Evolutionary conservation across 306 rosid species (phyloP), one percentile per base, ranked within the genome.

Genomic region (Prinsepia uniflora): DNA sequence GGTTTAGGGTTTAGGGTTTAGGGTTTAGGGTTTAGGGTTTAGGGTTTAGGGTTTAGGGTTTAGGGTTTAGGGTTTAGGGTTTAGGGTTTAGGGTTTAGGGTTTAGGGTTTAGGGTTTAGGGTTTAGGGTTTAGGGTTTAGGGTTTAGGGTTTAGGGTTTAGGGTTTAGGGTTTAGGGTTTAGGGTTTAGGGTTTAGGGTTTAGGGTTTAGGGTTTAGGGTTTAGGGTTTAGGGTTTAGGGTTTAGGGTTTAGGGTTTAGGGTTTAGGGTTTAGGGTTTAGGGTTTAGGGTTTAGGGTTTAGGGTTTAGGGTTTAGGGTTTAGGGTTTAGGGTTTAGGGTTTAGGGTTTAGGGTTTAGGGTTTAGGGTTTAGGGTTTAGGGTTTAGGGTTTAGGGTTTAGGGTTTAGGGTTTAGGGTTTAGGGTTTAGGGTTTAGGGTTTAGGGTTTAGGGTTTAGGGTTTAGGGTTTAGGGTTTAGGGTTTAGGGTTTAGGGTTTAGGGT

Each of bases 131-230:
- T 64, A 42, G 69, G 69, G 53, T 43, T 65, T 43, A 44, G 70
- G 50, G 50, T 43, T 65, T 65, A 43, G 54, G 70, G 54, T 65
- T 65, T 19, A 19, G 70, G 30, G 30, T 24, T 24, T 24, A 24
- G 30, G 30, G 30, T 24, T 24, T 42, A 45, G 70, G 70, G 50
- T 65, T 65, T 41, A 17, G 69, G 69, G 49, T 65, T 65, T 43
- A 44, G 54, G 70, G 50, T 65, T 65, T 64, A 43, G n/a, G 70
- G 70, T 53, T 65, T 65, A 43, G 45, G 70, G 53, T 65, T 65
- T 65, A 65, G 53, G 70, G 70, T 65, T 65, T 65, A 3, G 53
- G 55, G 70, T 65, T 65, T 65, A 65, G 70, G 70, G 39, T 65
- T 65, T 65, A 44, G 70, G 70, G 70, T 43, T 65, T 65, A 17